Evolutionary conservation across 1,139 yeast genomes (phyloP), one percentile per base, ranked within the genome.

Genomic region (Pichia sp.): DNA sequence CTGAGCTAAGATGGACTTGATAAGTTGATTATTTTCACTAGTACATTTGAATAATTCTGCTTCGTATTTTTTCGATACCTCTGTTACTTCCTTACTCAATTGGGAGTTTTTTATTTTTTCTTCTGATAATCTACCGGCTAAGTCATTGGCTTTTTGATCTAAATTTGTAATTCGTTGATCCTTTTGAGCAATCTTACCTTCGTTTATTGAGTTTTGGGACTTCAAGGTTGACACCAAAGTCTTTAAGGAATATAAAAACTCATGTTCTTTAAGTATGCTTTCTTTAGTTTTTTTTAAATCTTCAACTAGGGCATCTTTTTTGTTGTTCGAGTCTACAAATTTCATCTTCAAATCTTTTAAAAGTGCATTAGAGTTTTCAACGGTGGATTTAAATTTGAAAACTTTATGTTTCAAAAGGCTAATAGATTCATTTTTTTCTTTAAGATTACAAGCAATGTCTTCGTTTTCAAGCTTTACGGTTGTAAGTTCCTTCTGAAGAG

Each of bases 41-140:
- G 51, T 29, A 5, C 53, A 55, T 23, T 44, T 16, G 16, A 47
- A 26, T 13, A 54, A 31, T 5, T 54, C 30, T 7, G 49, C 29
- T 45, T 59, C 60, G 30, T 50, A 41, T 23, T 29, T 48, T 7
- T 32, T 49, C 31, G 61, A 52, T 15, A 38, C n/a, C 1, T 51
- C 57, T 11, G 41, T 47, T 10, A 59, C 30, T 1, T 50, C 42
- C 42, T 60, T 60, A 16, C 36, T 31, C 3, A 63, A 45, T n/a
- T 59, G 52, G 7, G 43, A 19, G 23, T 59, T 62, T 32, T 58
- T 58, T 1, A 62, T 53, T 36, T 62, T 65, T 49, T 64, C 66
- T 42, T 65, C 68, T 1, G 65, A 62, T 32, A 66, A 57, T 48
- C 64, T 56, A 1, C 67, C 64, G 2, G 66, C 58, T 13, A 62